Evolutionary conservation across 1,284 basidiomycete genomes (phyloP).

Genomic region (Apiotrichum gracile): DNA sequence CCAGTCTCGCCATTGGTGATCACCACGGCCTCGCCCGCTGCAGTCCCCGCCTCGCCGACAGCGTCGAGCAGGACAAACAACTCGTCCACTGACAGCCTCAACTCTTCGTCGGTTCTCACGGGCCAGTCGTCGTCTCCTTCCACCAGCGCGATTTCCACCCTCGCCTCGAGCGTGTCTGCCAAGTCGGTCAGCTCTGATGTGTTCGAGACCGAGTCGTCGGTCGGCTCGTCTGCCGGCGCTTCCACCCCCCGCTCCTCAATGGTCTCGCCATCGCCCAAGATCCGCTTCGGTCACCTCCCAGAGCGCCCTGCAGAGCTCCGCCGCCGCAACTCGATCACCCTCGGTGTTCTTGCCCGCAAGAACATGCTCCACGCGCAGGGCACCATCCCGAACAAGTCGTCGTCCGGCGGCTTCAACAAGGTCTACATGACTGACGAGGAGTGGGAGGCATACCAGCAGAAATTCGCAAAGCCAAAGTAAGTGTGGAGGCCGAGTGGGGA

Average conservation of each 20-base stretch:
- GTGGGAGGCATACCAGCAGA: conserved; percentile 41
- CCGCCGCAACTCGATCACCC: conserved; percentile 39
- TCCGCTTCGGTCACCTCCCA: conserved; percentile 16
- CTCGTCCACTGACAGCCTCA: background rate
- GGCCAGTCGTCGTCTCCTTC: background rate
- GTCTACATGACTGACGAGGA: conserved; percentile 43
- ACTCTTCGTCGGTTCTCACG: background rate
- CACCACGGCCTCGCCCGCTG: background rate
- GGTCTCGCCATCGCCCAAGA: conserved; percentile 5
- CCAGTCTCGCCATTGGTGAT: background rate
- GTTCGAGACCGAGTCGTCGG: background rate
- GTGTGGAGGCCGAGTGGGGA: conserved; percentile 10
- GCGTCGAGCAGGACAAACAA: background rate
- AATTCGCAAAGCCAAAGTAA: conserved; percentile 28
- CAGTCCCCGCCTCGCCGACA: background rate
- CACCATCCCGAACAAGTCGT: conserved; percentile 1
- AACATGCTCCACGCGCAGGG: conserved; percentile 36
- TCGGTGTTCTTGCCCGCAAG: conserved; percentile 41
- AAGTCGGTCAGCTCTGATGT: background rate
- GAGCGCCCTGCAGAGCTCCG: conserved; percentile 35
- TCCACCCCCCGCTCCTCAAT: conserved; percentile 7
- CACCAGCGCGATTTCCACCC: background rate
- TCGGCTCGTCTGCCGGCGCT: background rate
- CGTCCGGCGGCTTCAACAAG: conserved; percentile 8
- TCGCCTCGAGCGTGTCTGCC: background rate